Base-by-base conservation (phyloP, 805 yeast species). In the Sugiyamaella smithiae region DNA sequence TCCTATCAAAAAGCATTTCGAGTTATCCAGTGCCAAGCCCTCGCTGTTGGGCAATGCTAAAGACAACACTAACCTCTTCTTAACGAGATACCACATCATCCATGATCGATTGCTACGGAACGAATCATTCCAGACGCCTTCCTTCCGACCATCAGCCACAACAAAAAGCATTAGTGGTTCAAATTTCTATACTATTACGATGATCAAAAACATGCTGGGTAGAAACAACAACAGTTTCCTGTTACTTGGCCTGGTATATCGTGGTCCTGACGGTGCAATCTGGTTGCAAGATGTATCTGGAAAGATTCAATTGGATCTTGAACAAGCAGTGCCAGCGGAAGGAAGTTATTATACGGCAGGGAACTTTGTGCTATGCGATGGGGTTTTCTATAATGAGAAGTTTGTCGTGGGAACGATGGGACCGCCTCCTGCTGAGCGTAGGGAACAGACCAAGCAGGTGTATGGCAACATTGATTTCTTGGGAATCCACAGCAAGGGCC, bases 381-480 rank as follows among this genome's bases (percentile, higher is more conserved):
- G 99, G 14, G 80, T 87, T 14, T 88, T 88, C 62, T 63, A 63
- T 9, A 60, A 59, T 36, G 73, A 73, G 23, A 81, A 76, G 42
- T 89, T 93, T 61, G 81, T 84, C 55, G 41, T 85, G 1, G 75
- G 85, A 24, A 76, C 84, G 3, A 74, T 93, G 44, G 84, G 85
- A 2, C 96, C 88, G 51, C 98, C 99, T 2, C 89, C 93, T 0
- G 84, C 88, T 2, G 99, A 93, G 63, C 72, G 77, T 54, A 73
- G 97, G 50, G 81, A 75, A 6, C 65, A 61, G 0, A 74, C 95
- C 1, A 60, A 81, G 48, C 90, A 85, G 22, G 82, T 84, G 1
- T 81, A 81, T 51, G 98, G 96, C 1, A 77, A 84, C 56, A 58
- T 87, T 20, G 98, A 93, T 64, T 83, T 89, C 56, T 66, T 76